A percentile compares a stretch with the other conserved stretches of the same genome.
These are phyloP conservation scores for Leishmania tropica DNA, from an alignment of 208 protist species.

Conservation along the genomic window DNA sequence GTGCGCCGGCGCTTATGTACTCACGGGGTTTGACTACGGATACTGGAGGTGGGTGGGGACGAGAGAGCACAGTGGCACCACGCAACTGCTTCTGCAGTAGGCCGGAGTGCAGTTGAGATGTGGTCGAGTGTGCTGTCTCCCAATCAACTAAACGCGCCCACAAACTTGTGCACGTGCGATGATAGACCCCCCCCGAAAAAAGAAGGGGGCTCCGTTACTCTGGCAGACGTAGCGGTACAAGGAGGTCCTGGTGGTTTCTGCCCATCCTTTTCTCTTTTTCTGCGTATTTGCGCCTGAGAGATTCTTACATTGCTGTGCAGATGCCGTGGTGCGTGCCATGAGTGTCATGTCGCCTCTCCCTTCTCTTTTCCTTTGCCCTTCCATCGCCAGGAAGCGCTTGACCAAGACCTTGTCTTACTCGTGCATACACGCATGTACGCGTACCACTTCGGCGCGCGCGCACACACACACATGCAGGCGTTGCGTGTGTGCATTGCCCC, in stretches of 20 bases:
- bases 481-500: neutral
- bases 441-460: too few relatives aligned
- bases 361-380: neutral
- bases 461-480: neutral
- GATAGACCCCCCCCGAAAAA: neutral
- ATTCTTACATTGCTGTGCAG: neutral
- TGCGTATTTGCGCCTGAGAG: neutral
- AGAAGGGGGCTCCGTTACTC: neutral
- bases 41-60: neutral
- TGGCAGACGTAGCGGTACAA: neutral
- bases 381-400: neutral
- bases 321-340: neutral
- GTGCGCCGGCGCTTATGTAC: neutral
- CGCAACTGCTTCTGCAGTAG: neutral
- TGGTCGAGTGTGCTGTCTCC: neutral
- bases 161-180: neutral
- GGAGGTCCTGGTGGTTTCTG: neutral
- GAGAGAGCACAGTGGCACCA: neutral
- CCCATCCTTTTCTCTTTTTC: neutral
- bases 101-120: too few relatives aligned
- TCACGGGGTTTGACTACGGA: neutral
- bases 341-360: neutral
- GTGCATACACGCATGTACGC: too few relatives aligned
- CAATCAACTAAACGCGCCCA: neutral
- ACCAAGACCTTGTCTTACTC: neutral